Conservation (phyloP, 768 basidiomycete genomes). For the Suillus sp. region DNA sequence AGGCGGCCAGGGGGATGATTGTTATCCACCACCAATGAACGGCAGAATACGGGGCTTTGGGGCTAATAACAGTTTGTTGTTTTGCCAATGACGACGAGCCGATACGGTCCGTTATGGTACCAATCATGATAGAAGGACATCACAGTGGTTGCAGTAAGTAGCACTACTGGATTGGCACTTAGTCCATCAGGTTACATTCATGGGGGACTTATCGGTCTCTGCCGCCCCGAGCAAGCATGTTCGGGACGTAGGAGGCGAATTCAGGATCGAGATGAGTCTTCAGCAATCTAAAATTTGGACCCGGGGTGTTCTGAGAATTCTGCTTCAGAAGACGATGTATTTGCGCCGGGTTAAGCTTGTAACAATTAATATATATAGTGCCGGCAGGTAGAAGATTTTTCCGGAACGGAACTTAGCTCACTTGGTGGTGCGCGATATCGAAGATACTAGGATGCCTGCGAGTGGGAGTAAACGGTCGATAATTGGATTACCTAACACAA, state of each 20-base stretch:
- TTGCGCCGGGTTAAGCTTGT: neutral
- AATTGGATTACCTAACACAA: neutral
- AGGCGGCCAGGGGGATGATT: neutral
- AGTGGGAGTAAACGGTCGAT: neutral
- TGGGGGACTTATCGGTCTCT: neutral
- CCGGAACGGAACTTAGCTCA: neutral
- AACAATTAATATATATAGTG: neutral
- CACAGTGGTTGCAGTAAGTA: neutral
- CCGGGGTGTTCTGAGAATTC: neutral
- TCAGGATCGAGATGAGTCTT: neutral
- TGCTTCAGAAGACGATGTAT: neutral
- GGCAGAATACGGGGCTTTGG: neutral
- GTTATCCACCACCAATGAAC: neutral
- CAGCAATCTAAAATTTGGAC: neutral
- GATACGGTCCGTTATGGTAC: neutral
- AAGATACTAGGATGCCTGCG: neutral
- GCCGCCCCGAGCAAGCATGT: neutral
- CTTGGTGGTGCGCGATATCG: neutral
- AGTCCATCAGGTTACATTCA: neutral
- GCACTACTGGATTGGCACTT: neutral
- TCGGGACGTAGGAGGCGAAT: conserved; percentile 2
- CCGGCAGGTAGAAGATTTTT: neutral
- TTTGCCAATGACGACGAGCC: neutral
- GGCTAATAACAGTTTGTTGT: neutral
- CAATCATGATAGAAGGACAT: neutral